phyloP scores from a whole-genome alignment of 2,329 filamentous ascomycete genomes.

The Colletotrichum filicis region DNA sequence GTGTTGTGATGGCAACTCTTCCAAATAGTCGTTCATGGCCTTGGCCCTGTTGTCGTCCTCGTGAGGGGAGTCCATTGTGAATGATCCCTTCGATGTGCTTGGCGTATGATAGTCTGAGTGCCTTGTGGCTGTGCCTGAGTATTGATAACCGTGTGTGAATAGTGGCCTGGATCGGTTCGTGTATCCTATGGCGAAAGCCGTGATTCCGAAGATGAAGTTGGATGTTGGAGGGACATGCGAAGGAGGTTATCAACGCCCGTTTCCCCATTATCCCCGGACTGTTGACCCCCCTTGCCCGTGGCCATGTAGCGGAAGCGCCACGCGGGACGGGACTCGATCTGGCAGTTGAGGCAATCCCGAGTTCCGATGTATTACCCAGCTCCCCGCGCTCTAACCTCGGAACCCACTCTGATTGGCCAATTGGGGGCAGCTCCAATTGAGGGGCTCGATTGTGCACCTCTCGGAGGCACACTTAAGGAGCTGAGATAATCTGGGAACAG shows the following conservation, averaged over 20 bases:
- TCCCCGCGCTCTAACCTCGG: background rate
- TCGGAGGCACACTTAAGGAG: constrained; percentile 11
- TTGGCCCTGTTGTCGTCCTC: constrained; percentile 34
- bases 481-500: background rate
- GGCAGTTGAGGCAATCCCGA: constrained; percentile 7
- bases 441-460: background rate
- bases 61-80: constrained; percentile 20
- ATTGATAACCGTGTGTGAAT: background rate
- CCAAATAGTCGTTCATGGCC: constrained; percentile 44
- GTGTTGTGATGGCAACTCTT: constrained; percentile 43
- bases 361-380: constrained; percentile 20
- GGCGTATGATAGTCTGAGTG: background rate
- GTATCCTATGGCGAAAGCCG: background rate
- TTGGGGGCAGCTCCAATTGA: background rate
- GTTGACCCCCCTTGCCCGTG: background rate
- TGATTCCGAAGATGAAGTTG: background rate
- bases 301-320: constrained; percentile 1
- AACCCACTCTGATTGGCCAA: constrained; percentile 10
- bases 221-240: background rate
- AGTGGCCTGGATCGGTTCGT: no score
- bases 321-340: constrained; percentile 2
- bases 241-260: constrained; percentile 15
- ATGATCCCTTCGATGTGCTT: background rate
- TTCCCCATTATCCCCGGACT: constrained; percentile 22
- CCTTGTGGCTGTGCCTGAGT: background rate